These are phyloP conservation scores for Gastrolobium bilobum DNA, from an alignment of 306 rosid species.

Conservation along the genomic window DNA sequence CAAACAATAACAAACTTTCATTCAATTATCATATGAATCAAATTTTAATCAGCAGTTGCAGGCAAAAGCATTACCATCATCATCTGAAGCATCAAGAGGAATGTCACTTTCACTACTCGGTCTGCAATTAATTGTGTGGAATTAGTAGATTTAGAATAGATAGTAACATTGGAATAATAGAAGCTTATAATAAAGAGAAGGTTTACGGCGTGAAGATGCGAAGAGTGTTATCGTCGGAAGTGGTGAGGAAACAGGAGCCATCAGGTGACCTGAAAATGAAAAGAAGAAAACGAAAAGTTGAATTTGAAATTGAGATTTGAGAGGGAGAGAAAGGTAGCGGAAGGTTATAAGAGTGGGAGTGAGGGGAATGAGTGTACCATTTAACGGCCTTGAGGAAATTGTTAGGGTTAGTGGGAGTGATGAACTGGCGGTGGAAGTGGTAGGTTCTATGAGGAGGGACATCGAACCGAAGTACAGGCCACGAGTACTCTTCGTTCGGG, in stretches of 20 bases:
- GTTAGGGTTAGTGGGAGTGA: slow-evolving; percentile 74
- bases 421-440: slow-evolving; percentile 84
- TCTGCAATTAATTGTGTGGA: slow-evolving; percentile 48
- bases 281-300: not conserved
- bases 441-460: slow-evolving; percentile 71
- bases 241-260: slow-evolving; percentile 86
- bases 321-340: not conserved
- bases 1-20: slow-evolving; percentile 12
- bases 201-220: slow-evolving; percentile 69
- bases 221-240: slow-evolving; percentile 85
- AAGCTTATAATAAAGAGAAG: not conserved
- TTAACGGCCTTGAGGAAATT: slow-evolving; percentile 86
- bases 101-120: slow-evolving; percentile 57
- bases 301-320: not conserved
- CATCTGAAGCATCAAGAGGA: slow-evolving; percentile 46
- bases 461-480: slow-evolving; percentile 71
- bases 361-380: slow-evolving; percentile 60
- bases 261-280: slow-evolving; percentile 79
- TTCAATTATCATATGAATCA: not conserved
- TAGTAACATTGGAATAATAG: not conserved
- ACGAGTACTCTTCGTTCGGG: slow-evolving; percentile 52
- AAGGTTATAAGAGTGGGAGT: not conserved
- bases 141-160: not conserved
- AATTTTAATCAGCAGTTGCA: not conserved
- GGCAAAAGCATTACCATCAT: slow-evolving; percentile 58